These are phyloP conservation scores for Suhomyces terraborum DNA, from an alignment of 1,139 yeast species.

Conservation along the genomic window DNA sequence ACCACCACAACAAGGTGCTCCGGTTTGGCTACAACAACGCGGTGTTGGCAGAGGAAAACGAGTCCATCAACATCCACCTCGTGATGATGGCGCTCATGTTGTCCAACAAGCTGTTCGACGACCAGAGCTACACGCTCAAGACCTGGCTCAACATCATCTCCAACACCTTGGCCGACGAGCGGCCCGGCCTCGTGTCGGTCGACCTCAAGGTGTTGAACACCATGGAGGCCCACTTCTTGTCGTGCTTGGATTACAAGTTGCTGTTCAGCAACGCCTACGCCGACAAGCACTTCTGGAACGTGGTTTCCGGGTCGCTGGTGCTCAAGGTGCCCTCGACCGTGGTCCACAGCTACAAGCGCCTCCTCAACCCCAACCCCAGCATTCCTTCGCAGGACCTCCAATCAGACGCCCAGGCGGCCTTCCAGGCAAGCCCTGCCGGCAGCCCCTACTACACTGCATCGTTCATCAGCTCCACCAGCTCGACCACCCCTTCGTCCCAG, in stretches of 20 bases:
- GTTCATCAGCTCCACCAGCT: conserved; percentile 5
- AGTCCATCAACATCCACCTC: conserved; percentile 28
- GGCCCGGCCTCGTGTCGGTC: conserved; percentile 12
- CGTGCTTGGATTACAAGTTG: conserved; percentile 32
- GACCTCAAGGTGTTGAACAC: conserved; percentile 28
- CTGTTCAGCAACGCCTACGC: conserved; percentile 26
- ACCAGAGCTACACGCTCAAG: conserved; percentile 53
- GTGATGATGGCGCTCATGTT: conserved; percentile 42
- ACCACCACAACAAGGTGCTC: conserved; percentile 16
- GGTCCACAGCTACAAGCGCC: conserved; percentile 13
- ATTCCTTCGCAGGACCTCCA: background rate
- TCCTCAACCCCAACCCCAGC: conserved; percentile 9
- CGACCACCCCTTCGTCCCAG: too few relatives aligned
- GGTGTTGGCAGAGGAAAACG: conserved; percentile 11
- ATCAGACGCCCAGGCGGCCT: background rate
- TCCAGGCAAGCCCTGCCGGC: conserved; percentile 1
- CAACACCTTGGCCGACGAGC: conserved; percentile 16
- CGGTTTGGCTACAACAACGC: conserved; percentile 10
- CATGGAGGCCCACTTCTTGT: conserved; percentile 35
- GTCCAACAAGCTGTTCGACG: conserved; percentile 52
- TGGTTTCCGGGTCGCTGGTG: conserved; percentile 6
- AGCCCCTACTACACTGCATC: conserved; percentile 9
- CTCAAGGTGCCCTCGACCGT: conserved; percentile 25
- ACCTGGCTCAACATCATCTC: conserved; percentile 44
- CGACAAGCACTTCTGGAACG: conserved; percentile 31